These are phyloP conservation scores for Pythium vanterpoolii DNA, from an alignment of 352 stramenopile genomes.

Conservation along the genomic window DNA sequence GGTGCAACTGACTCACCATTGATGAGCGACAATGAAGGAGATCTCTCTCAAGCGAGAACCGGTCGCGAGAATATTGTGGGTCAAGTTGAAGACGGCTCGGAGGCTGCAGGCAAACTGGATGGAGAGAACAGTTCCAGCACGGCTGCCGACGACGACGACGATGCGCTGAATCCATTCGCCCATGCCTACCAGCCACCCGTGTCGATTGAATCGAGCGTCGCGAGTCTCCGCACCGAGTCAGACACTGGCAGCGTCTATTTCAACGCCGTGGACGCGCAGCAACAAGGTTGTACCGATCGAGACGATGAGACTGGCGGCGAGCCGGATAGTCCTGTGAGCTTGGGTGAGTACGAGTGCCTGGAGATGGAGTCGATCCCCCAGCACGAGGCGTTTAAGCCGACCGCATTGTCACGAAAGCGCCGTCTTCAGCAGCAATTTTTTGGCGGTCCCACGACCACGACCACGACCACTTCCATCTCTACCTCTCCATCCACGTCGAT, in stretches of 20 bases:
- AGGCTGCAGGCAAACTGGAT: not conserved
- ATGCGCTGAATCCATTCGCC: slow-evolving; percentile 70
- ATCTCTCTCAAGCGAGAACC: slow-evolving; percentile 10
- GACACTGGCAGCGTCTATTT: slow-evolving; percentile 23
- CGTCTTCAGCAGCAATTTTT: slow-evolving; percentile 26
- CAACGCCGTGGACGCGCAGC: slow-evolving; percentile 24
- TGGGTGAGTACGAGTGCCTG: slow-evolving; percentile 70
- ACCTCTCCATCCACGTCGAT: slow-evolving; percentile 14
- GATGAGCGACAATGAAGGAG: slow-evolving; percentile 13
- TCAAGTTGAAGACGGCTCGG: slow-evolving; percentile 6
- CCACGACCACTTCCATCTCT: no score
- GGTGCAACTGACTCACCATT: no score
- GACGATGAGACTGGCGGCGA: slow-evolving; percentile 17
- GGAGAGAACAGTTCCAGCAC: not conserved
- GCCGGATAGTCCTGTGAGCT: slow-evolving; percentile 47
- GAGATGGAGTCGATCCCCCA: slow-evolving; percentile 73
- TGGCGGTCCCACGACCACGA: not conserved
- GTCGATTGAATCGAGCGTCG: slow-evolving; percentile 33
- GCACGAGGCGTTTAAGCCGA: slow-evolving; percentile 67
- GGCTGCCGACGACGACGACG: slow-evolving; percentile 37
- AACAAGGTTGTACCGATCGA: no score
- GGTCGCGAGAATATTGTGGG: not conserved
- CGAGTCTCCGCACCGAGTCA: slow-evolving; percentile 28
- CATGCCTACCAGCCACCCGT: slow-evolving; percentile 39
- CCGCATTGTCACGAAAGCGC: slow-evolving; percentile 21